These are phyloP conservation scores for Quaeritorhiza haematococci DNA, from an alignment of 371 early-diverging fungal genomes.

Conservation along the genomic window DNA sequence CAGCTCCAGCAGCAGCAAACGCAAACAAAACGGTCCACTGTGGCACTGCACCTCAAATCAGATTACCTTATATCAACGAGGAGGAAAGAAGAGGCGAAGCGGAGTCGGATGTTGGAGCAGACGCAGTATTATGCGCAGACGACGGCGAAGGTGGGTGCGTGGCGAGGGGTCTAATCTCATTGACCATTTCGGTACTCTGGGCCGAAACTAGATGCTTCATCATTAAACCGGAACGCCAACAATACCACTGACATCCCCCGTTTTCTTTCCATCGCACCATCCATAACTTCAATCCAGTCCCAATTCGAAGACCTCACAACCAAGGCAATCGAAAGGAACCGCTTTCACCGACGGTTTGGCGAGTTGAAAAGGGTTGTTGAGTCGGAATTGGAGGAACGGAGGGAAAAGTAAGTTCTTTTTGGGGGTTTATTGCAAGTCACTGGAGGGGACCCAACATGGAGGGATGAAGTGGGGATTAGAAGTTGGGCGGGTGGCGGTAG, in stretches of 20 bases:
- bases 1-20: too few relatives aligned
- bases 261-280: neutral
- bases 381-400: constrained; percentile 24
- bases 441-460: neutral
- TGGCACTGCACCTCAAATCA: constrained; percentile 20
- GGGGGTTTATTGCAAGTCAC: too few relatives aligned
- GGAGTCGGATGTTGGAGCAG: constrained; percentile 22
- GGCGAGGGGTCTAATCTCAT: neutral
- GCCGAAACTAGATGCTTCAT: too few relatives aligned
- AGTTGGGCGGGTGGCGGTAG: too few relatives aligned
- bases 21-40: too few relatives aligned
- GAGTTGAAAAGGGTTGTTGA: constrained; percentile 24
- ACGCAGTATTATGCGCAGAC: constrained; percentile 35
- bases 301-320: constrained; percentile 38
- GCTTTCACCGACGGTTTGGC: constrained; percentile 23
- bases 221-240: neutral
- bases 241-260: neutral
- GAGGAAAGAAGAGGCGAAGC: constrained; percentile 31
- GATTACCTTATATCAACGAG: constrained; percentile 41
- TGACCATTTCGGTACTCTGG: too few relatives aligned
- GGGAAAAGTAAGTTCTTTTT: constrained; percentile 22
- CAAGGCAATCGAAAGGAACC: constrained; percentile 30
- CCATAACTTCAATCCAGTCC: constrained; percentile 14
- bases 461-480: neutral
- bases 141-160: constrained; percentile 15